phyloP scores from a whole-genome alignment of 1,284 basidiomycete species.

The Pseudozyma pruni region DNA sequence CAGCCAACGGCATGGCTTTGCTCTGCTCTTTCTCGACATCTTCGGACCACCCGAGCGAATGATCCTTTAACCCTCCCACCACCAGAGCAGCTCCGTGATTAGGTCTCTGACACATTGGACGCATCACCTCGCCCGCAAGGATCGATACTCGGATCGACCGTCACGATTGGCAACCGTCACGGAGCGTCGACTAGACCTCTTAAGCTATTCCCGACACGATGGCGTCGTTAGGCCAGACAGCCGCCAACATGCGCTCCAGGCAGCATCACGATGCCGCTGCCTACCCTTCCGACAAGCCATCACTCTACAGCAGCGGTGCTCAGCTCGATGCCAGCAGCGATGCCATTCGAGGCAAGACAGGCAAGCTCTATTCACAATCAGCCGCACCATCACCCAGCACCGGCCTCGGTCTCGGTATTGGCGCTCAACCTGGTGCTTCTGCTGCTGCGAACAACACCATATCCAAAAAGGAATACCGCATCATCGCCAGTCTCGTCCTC shows the following conservation, averaged over 20 bases:
- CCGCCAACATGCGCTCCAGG: slow-evolving; percentile 44
- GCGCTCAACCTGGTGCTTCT: slow-evolving; percentile 37
- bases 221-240: slow-evolving; percentile 49
- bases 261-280: slow-evolving; percentile 15
- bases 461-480: slow-evolving; percentile 27
- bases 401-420: slow-evolving; percentile 50
- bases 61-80: too few species aligned
- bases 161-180: too few species aligned
- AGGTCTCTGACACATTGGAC: too few species aligned
- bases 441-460: slow-evolving; percentile 34
- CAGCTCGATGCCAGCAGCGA: slow-evolving; percentile 19
- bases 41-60: slow-evolving; percentile 12
- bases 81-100: too few species aligned
- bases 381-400: slow-evolving; percentile 16
- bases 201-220: too few species aligned
- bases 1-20: background rate
- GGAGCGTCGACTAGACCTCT: too few species aligned
- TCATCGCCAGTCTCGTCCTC: slow-evolving; percentile 37
- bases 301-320: slow-evolving; percentile 25
- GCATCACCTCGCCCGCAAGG: too few species aligned
- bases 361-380: slow-evolving; percentile 25
- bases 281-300: slow-evolving; percentile 20
- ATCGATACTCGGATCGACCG: too few species aligned
- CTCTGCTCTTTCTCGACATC: background rate
- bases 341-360: slow-evolving; percentile 21